These are phyloP conservation scores for Coemansia sp. DNA, from an alignment of 192 early-diverging fungal genomes.

Conservation along the genomic window DNA sequence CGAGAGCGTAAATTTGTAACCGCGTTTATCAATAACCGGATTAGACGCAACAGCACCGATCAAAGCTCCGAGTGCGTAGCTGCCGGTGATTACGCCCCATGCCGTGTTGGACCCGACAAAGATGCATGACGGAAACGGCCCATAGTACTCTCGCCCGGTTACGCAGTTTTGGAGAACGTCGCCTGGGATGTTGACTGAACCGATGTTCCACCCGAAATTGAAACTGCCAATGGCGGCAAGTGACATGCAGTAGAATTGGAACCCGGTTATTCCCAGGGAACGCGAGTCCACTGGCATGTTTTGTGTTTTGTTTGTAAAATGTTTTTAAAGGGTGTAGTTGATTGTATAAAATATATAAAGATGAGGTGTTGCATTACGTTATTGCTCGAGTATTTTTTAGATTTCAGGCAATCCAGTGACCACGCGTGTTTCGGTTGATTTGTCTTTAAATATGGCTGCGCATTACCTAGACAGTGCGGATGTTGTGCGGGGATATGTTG, in stretches of 20 bases:
- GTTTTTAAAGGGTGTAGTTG: not conserved
- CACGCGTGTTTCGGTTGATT: too few species aligned
- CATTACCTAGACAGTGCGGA: too few species aligned
- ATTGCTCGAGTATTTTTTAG: too few species aligned
- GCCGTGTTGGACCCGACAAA: slow-evolving; percentile 45
- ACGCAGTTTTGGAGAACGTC: slow-evolving; percentile 57
- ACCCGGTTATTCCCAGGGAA: slow-evolving; percentile 43
- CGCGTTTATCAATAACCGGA: slow-evolving; percentile 56
- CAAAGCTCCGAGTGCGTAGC: slow-evolving; percentile 64
- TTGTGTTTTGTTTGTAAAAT: not conserved
- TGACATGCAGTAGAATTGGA: slow-evolving; percentile 44
- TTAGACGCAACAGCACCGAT: slow-evolving; percentile 65
- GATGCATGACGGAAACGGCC: slow-evolving; percentile 45
- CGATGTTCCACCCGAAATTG: slow-evolving; percentile 59
- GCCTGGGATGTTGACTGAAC: slow-evolving; percentile 60
- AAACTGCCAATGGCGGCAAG: slow-evolving; percentile 54
- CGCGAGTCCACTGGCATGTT: slow-evolving; percentile 49
- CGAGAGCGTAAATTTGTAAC: slow-evolving; percentile 66
- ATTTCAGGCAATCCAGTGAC: too few species aligned
- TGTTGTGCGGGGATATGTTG: too few species aligned
- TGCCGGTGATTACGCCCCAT: slow-evolving; percentile 60
- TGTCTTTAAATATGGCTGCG: too few species aligned
- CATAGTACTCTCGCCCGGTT: slow-evolving; percentile 47
- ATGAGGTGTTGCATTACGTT: too few species aligned
- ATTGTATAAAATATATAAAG: slow-evolving; percentile 9